Conservation (phyloP, 805 yeast genomes). For the Wickerhamia fluorescens region DNA sequence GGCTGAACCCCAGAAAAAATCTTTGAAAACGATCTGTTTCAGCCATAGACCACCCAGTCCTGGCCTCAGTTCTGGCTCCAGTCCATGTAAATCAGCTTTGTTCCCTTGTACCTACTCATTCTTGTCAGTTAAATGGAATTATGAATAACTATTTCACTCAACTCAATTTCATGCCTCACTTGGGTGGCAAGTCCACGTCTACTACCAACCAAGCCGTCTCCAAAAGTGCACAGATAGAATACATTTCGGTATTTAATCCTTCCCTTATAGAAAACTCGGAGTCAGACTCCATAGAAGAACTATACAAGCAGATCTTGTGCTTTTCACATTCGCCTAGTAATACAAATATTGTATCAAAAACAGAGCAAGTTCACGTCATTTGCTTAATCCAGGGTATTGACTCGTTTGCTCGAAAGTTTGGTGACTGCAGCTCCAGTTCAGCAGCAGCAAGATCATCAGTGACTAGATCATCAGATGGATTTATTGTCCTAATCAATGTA, state of each 20-base stretch:
- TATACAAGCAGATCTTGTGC: slow-evolving; percentile 27
- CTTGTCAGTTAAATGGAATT: no score
- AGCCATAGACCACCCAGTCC: no score
- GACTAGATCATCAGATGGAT: slow-evolving; percentile 19
- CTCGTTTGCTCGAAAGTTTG: slow-evolving; percentile 23
- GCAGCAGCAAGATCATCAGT: no score
- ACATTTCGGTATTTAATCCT: slow-evolving; percentile 28
- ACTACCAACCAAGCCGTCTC: slow-evolving; percentile 3
- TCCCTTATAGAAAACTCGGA: slow-evolving; percentile 19
- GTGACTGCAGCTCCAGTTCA: no score
- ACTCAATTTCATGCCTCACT: slow-evolving; percentile 21
- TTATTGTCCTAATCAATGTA: slow-evolving; percentile 18
- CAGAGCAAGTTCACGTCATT: slow-evolving; percentile 22
- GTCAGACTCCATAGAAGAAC: slow-evolving; percentile 20
- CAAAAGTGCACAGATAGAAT: slow-evolving; percentile 11
- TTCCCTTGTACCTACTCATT: no score
- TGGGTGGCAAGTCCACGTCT: slow-evolving; percentile 12
- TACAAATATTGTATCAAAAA: slow-evolving; percentile 11
- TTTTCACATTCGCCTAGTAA: no score
- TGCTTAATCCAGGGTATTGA: slow-evolving; percentile 33
- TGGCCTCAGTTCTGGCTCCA: no score
- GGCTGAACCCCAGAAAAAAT: no score
- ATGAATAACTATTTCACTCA: slow-evolving; percentile 27
- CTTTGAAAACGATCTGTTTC: no score
- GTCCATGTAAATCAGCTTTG: no score